Percentiles rank a stretch among this genome's conserved stretches.
Conservation (phyloP, 2,329 filamentous ascomycete genomes). For the Penicillium sumatraense region DNA sequence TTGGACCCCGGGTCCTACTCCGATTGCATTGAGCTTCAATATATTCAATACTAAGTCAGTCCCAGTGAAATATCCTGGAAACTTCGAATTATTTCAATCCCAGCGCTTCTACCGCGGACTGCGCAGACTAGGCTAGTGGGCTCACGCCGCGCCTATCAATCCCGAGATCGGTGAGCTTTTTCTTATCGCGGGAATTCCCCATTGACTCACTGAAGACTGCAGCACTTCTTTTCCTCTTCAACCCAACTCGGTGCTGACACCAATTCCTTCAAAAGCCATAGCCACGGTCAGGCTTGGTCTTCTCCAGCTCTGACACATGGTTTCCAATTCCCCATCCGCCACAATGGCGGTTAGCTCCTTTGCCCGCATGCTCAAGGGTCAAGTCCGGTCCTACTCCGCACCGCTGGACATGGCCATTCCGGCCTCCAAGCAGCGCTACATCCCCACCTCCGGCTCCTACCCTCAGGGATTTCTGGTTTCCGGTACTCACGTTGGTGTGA, state of each 20-base stretch:
- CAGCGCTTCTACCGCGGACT: neutral
- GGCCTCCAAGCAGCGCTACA: constrained; percentile 83
- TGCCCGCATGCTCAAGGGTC: constrained; percentile 42
- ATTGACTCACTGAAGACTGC: neutral
- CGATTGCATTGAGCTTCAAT: too few relatives aligned
- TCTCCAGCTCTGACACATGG: constrained; percentile 24
- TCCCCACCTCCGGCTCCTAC: constrained; percentile 83
- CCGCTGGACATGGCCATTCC: constrained; percentile 63
- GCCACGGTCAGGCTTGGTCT: neutral
- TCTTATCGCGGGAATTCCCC: constrained; percentile 1
- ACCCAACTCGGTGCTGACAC: neutral
- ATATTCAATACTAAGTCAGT: too few relatives aligned
- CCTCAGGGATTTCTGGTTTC: constrained; percentile 87
- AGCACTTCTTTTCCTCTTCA: neutral
- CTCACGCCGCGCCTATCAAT: constrained; percentile 13
- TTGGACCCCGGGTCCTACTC: too few relatives aligned
- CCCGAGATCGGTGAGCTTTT: constrained; percentile 27
- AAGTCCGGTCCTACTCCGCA: constrained; percentile 50
- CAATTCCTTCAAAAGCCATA: neutral
- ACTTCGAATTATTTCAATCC: neutral
- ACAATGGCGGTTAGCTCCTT: constrained; percentile 38
- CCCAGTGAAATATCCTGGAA: too few relatives aligned
- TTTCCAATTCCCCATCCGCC: constrained; percentile 31
- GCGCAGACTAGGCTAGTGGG: constrained; percentile 5
- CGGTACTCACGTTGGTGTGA: constrained; percentile 89